phyloP scores from a whole-genome alignment of 352 stramenopile species.

The Phytophthora tubulina region DNA sequence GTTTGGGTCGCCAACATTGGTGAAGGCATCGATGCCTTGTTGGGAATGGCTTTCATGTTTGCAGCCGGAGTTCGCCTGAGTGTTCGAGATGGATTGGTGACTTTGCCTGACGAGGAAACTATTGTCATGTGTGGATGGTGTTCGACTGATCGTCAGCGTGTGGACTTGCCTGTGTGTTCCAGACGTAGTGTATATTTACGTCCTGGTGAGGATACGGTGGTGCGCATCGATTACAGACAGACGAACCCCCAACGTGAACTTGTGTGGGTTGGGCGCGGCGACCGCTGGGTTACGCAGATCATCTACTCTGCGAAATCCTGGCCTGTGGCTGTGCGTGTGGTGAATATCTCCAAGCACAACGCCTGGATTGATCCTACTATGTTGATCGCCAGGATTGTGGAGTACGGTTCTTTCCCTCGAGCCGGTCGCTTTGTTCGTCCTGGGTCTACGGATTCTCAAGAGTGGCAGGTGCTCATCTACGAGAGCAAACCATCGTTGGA shows the following conservation, averaged over 20 bases:
- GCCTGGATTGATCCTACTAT: not conserved
- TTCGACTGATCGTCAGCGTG: not conserved
- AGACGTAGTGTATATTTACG: too few species aligned
- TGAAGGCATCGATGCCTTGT: constrained; percentile 7
- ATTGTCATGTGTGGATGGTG: not conserved
- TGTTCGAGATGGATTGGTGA: not conserved
- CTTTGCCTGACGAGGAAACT: not conserved
- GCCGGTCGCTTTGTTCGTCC: too few species aligned
- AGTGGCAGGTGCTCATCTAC: too few species aligned
- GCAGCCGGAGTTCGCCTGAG: not conserved
- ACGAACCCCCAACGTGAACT: not conserved
- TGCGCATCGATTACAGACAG: too few species aligned
- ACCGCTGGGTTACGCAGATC: not conserved
- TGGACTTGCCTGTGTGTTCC: not conserved
- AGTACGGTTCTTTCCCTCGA: too few species aligned
- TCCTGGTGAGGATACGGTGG: not conserved
- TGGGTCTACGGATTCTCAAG: too few species aligned
- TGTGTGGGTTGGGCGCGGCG: not conserved
- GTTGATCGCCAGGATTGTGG: too few species aligned
- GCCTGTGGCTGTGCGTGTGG: not conserved
- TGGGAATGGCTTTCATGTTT: not conserved
- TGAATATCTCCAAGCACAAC: not conserved
- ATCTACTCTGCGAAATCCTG: not conserved
- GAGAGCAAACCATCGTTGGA: too few species aligned
- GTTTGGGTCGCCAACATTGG: constrained; percentile 17